Evolutionary conservation across 2,329 filamentous ascomycete species (phyloP), one percentile per base, ranked within the genome.

Genomic region (Boeremia lycopersici): DNA sequence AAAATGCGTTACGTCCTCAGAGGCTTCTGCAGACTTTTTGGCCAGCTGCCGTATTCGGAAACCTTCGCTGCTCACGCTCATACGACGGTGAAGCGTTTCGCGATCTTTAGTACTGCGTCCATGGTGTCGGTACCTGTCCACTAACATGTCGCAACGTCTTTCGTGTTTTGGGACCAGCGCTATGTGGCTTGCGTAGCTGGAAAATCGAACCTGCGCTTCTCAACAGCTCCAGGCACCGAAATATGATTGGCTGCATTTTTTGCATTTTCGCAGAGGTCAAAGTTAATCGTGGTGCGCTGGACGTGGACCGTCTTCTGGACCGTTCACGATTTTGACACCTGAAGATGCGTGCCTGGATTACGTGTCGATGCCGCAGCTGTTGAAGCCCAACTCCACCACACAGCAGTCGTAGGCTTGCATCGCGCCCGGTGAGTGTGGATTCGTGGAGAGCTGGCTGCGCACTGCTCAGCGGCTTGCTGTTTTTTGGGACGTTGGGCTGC

Each of bases 141-240:
- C 19, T 55, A 31, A 40, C 26, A 19, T 26, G 6, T 38, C 26
- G 47, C 29, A 28, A 35, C 47, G 35, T 38, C 36, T 19, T 31
- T 17, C 31, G n/a, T 31, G n/a, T 25, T 34, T 33, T 48, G 29
- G 34, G 38, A 44, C 42, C 42, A 41, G 29, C 29, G 35, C 33
- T 6, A 19, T 17, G 52, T 55, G 52, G 52, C 52, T 45, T 50
- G 36, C 46, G 30, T 50, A 35, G 45, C 36, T 42, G 31, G 41
- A 34, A 28, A 46, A 4, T 40, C 36, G 30, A 45, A 30, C 35
- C 46, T 25, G 42, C 41, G 25, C 46, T 31, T n/a, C 46, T 50
- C 47, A 50, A 55, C 52, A 50, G 41, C 35, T 35, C 25, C 41
- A 55, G 52, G 47, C 46, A 55, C 52, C n/a, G 26, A 30, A 17